Base-by-base conservation (phyloP, 1,284 basidiomycete genomes). In the Boletellus sp. region DNA sequence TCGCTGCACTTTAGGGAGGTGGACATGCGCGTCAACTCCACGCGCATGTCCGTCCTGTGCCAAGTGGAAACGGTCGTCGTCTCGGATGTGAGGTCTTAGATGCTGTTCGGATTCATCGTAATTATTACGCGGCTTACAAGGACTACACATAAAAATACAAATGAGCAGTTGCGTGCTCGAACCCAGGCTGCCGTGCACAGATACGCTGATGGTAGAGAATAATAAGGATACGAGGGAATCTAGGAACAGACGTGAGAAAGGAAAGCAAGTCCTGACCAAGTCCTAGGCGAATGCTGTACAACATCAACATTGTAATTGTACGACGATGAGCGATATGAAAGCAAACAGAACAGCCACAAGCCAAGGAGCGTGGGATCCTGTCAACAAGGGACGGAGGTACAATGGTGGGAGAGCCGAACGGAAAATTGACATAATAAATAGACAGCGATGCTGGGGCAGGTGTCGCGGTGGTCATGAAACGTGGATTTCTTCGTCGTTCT, bases 401-500 rank as follows among this genome's bases (percentile, higher is more conserved):
- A 30, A 25, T 27, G 17, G 30, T 39, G 36, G 34, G 19, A 45
- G 35, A 19, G 33, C 34, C 8, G n/a, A 16, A 14, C 27, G 21
- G 33, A 34, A n/a, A 26, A 44, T 46, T 30, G 17, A 25, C 36
- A 32, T n/a, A 17, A 33, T 11, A 27, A 14, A 17, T 26, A 49
- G 22, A 42, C 16, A 37, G 29, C 27, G 9, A 26, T 43, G 29
- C 40, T 39, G 19, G 19, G 13, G 43, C 13, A 26, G 13, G 29
- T 35, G 26, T 34, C 33, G 25, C 42, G 22, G 30, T 20, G 29
- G 35, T 60, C 46, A 64, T 48, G 41, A 41, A 36, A 67, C 22
- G 30, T 60, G 60, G 11, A 50, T 43, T 32, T 64, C 66, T 29
- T 68, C 64, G 21, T 62, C 54, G 25, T 49, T 36, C 48, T 64